Conservation (phyloP, 768 basidiomycete species). For the Inosperma sp. region DNA sequence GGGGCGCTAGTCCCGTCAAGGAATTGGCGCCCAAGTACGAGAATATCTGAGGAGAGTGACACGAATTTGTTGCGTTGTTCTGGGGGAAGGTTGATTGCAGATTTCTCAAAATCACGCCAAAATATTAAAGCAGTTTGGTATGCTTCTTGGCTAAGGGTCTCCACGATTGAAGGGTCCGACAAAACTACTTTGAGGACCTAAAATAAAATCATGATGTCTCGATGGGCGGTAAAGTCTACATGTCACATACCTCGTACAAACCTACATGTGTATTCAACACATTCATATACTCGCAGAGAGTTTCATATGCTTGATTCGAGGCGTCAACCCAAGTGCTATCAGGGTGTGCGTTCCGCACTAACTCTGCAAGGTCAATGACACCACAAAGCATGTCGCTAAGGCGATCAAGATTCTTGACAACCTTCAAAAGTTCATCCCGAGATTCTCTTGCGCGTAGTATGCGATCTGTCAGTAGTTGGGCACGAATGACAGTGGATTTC, state of each 20-base stretch:
- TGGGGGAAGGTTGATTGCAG: slow-evolving; percentile 85
- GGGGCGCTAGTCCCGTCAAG: slow-evolving; percentile 60
- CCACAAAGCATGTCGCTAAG: slow-evolving; percentile 94
- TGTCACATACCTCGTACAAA: slow-evolving; percentile 71
- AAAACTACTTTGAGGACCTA: slow-evolving; percentile 72
- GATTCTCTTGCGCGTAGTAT: slow-evolving; percentile 73
- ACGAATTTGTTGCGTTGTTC: slow-evolving; percentile 79
- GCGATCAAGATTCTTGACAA: slow-evolving; percentile 94
- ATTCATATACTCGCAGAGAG: slow-evolving; percentile 96
- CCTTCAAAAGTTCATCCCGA: slow-evolving; percentile 69
- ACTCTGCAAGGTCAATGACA: slow-evolving; percentile 94
- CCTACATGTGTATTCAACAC: slow-evolving; percentile 91
- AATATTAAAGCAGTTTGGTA: slow-evolving; percentile 87
- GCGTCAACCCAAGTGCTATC: slow-evolving; percentile 77
- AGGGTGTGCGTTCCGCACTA: slow-evolving; percentile 90
- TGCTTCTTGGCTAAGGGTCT: slow-evolving; percentile 69
- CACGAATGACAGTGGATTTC: slow-evolving; percentile 74
- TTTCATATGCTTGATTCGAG: slow-evolving; percentile 85
- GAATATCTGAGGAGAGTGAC: slow-evolving; percentile 82
- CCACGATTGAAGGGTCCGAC: slow-evolving; percentile 59
- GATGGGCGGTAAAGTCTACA: neutral
- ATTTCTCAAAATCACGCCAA: slow-evolving; percentile 96
- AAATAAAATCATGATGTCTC: neutral
- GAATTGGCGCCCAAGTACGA: slow-evolving; percentile 84
- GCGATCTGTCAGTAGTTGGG: slow-evolving; percentile 77